These are phyloP conservation scores for Myotisia sp. DNA, from an alignment of 2,329 filamentous ascomycete species.

Conservation along the genomic window DNA sequence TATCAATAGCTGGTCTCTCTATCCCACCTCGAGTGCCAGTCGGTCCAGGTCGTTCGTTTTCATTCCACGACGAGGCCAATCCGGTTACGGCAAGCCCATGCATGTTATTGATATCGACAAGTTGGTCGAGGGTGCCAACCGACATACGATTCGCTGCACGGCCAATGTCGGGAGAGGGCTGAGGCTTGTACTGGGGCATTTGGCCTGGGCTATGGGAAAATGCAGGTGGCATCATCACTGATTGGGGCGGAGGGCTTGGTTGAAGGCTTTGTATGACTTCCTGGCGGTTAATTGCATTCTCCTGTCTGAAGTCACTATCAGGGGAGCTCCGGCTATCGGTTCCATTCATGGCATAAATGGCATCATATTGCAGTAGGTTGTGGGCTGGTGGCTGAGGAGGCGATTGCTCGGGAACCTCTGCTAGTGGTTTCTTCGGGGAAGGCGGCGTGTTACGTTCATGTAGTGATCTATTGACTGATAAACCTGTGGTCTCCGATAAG, in stretches of 20 bases:
- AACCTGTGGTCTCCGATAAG: conserved; percentile 20
- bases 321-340: conserved; percentile 28
- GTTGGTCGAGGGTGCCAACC: conserved; percentile 61
- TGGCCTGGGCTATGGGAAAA: conserved; percentile 64
- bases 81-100: conserved; percentile 26
- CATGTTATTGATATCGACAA: conserved; percentile 54
- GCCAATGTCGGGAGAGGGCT: conserved; percentile 62
- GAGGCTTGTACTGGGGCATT: conserved; percentile 53
- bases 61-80: conserved; percentile 29
- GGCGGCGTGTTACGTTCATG: conserved; percentile 2
- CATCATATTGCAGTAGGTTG: conserved; percentile 18
- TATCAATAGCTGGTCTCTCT: conserved; percentile 20
- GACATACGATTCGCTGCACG: conserved; percentile 76
- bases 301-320: conserved; percentile 22
- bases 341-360: conserved; percentile 15
- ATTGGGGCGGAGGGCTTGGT: conserved; percentile 52
- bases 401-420: conserved; percentile 15
- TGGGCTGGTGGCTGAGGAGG: conserved; percentile 29
- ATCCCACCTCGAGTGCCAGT: conserved; percentile 1
- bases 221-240: conserved; percentile 62
- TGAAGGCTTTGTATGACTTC: conserved; percentile 23
- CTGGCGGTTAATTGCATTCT: conserved; percentile 16
- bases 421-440: conserved; percentile 9
- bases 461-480: neutral
- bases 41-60: neutral